Evolutionary conservation across 805 yeast genomes (phyloP).

Genomic region (Wickerhamiella kurtzmanii): DNA sequence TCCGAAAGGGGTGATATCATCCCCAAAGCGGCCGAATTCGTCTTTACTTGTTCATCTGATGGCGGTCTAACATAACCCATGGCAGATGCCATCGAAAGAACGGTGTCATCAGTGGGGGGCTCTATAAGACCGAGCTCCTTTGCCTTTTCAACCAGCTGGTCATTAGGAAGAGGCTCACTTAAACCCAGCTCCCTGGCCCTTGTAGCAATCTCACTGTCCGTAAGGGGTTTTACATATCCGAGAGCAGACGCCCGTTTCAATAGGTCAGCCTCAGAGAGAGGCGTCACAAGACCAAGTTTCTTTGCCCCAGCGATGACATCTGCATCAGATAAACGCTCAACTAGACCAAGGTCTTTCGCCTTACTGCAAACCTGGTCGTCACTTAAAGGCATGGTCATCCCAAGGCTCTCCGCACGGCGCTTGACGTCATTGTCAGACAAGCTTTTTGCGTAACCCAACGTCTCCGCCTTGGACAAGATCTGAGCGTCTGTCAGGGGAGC

Average conservation of each 20-base stretch:
- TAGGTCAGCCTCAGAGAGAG: constrained; percentile 4
- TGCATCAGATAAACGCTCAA: constrained; percentile 2
- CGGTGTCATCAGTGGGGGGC: constrained; percentile 4
- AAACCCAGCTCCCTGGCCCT: constrained; percentile 20
- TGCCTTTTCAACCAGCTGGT: constrained; percentile 8
- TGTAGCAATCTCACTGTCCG: constrained; percentile 35
- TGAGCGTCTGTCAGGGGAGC: constrained; percentile 23
- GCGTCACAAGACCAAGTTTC: constrained; percentile 14
- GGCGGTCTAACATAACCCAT: constrained; percentile 13
- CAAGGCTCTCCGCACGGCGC: constrained; percentile 9
- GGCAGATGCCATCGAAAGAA: constrained; percentile 4
- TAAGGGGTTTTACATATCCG: constrained; percentile 26
- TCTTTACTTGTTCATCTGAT: constrained; percentile 4
- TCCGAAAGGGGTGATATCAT: constrained; percentile 10
- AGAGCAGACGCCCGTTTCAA: constrained; percentile 29
- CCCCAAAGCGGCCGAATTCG: too few species aligned
- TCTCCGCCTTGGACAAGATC: constrained; percentile 4
- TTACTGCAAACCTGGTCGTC: constrained; percentile 9
- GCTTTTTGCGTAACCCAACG: constrained; percentile 16
- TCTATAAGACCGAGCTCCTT: constrained; percentile 8
- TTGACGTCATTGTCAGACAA: constrained; percentile 5
- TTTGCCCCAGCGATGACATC: constrained; percentile 6
- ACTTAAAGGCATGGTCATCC: constrained; percentile 13
- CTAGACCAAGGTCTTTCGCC: constrained; percentile 16
- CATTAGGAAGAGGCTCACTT: constrained; percentile 10